phyloP scores from a whole-genome alignment of 2,329 filamentous ascomycete genomes.

The Teratosphaeria zuluensis region DNA sequence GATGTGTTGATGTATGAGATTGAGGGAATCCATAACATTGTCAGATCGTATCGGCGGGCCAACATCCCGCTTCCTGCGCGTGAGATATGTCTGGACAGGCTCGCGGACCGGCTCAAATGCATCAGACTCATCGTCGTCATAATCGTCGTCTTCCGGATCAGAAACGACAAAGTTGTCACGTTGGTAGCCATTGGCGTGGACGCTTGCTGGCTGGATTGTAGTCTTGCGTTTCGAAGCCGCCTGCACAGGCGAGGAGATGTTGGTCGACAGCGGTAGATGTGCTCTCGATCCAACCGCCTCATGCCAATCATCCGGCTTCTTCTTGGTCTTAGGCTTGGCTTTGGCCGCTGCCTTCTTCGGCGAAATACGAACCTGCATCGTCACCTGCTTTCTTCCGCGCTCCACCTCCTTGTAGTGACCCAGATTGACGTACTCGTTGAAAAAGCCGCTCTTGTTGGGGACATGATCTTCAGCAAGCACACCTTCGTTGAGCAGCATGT shows the following conservation, averaged over 20 bases:
- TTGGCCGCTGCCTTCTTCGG: conserved; percentile 21
- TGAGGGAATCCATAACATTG: conserved; percentile 43
- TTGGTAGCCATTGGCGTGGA: conserved; percentile 26
- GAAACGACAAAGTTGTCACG: conserved; percentile 28
- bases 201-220: conserved; percentile 17
- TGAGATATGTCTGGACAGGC: conserved; percentile 23
- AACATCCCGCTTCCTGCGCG: conserved; percentile 25
- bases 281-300: conserved; percentile 24
- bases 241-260: conserved; percentile 55
- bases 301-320: conserved; percentile 14
- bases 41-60: conserved; percentile 53
- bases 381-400: conserved; percentile 34
- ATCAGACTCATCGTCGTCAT: conserved; percentile 36
- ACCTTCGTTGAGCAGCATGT: conserved; percentile 62
- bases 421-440: conserved; percentile 58
- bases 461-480: conserved; percentile 55
- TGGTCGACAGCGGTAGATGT: conserved; percentile 51
- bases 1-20: conserved; percentile 52
- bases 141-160: conserved; percentile 21
- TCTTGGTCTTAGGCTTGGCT: conserved; percentile 23
- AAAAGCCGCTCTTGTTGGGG: conserved; percentile 48
- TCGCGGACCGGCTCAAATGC: conserved; percentile 36
- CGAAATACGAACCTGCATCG: conserved; percentile 42
- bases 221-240: conserved; percentile 32
- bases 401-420: conserved; percentile 41